Evolutionary conservation across 1,284 basidiomycete species (phyloP).

Genomic region (Psilocybe mexicana): DNA sequence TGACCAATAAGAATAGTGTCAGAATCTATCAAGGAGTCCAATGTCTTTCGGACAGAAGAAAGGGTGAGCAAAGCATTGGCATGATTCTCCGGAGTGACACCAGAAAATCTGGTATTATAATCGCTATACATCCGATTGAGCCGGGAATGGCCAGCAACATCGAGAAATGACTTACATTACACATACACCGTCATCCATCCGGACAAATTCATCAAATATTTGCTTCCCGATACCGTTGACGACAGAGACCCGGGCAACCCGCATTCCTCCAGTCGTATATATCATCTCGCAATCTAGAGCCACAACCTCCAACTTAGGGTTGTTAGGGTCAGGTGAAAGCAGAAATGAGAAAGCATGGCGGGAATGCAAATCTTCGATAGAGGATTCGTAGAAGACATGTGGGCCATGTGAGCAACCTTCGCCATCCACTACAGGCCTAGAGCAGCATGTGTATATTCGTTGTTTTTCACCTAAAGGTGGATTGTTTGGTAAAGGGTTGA

Average conservation of each 20-base stretch:
- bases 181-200: conserved; percentile 75
- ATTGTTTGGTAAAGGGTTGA: conserved; percentile 20
- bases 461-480: conserved; percentile 57
- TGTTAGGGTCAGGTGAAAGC: conserved; percentile 31
- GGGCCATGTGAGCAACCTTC: conserved; percentile 68
- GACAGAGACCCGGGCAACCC: conserved; percentile 84
- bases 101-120: conserved; percentile 89
- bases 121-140: conserved; percentile 53
- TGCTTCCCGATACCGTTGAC: conserved; percentile 73
- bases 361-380: conserved; percentile 68
- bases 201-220: conserved; percentile 82
- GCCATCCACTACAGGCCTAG: conserved; percentile 51
- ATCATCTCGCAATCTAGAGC: conserved; percentile 94
- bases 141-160: conserved; percentile 9
- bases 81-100: conserved; percentile 67
- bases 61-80: conserved; percentile 66
- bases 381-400: conserved; percentile 79
- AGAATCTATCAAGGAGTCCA: conserved; percentile 70
- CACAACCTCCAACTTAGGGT: conserved; percentile 65
- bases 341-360: conserved; percentile 72
- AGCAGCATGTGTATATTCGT: conserved; percentile 69
- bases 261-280: conserved; percentile 86
- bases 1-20: conserved; percentile 86
- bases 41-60: conserved; percentile 60
- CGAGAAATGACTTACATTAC: conserved; percentile 61